Base-by-base conservation (phyloP, 2,329 filamentous ascomycete species). In the Pestalotiopsis sp. region DNA sequence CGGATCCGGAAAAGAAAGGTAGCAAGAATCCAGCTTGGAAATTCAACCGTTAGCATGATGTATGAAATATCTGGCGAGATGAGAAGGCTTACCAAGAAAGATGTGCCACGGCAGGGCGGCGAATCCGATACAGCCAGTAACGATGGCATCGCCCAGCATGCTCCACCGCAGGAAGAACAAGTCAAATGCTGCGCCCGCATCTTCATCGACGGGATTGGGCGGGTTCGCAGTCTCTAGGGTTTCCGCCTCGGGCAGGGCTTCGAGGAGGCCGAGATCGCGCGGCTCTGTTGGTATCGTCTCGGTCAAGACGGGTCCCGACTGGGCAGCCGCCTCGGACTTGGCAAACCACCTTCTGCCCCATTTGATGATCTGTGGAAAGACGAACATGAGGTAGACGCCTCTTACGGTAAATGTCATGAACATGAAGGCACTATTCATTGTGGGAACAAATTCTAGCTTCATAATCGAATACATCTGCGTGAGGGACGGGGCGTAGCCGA, bases 401-500 rank as follows among this genome's bases (percentile, higher is more conserved):
- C 73, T 69, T 36, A 74, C 69, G 31, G 72, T 27, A 25, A 59
- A 69, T 45, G 68, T 70, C 31, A 73, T 61, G 4, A 72, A 70
- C 68, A 75, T 74, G 27, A 74, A 70, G 11, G 71, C 41, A 52
- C 74, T 74, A 69, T 74, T 75, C 57, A 70, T 68, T 3, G 70
- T 73, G 36, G 74, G 71, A 4, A 66, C 67, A 67, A 76, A 76
- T 7, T 56, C 20, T 36, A 76, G 72, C 9, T 57, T 69, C 3
- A 70, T 68, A 70, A 75, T 73, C 23, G 73, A 70, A 39, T 76
- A 76, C 73, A 74, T 72, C 67, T 76, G 74, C 23, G 74, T 71
- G 62, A 75, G 66, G 11, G 71, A 69, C 45, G 69, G 73, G 13
- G 73, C 73, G 65, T 72, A 76, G 4, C 71, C 73, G 6, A 73